Base-by-base conservation (phyloP, 2,329 filamentous ascomycete genomes). In the Trichoderma oligosporum region DNA sequence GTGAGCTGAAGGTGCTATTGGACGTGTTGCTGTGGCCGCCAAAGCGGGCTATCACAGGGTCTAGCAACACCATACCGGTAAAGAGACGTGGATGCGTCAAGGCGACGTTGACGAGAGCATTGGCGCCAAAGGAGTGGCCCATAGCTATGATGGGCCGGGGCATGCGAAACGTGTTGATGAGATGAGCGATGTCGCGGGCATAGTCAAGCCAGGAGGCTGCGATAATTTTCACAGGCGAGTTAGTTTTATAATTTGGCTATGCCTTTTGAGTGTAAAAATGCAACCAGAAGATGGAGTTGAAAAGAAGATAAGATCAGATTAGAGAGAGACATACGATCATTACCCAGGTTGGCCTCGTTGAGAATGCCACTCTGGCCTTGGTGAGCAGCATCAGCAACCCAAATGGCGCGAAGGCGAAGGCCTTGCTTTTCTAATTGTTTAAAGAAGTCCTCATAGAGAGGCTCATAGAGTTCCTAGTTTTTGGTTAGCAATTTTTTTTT, bases 121-220 rank as follows among this genome's bases (percentile, higher is more conserved):
- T 83, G 62, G 82, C 91, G 64, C 93, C 93, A 78, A 96, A 92
- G 64, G 90, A 96, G 74, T 97, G 93, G 14, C 91, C 93, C 25
- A 97, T 73, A 57, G 89, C 92, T 61, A 97, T 74, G 18, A 97
- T 77, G 1, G 93, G 93, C 1, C 88, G 87, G 11, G 89, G 87
- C 81, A 79, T 75, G 39, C 90, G 88, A 73, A 96, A 93, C 54
- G 83, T 79, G 72, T 96, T 97, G 74, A 94, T 81, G 73, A 97
- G 82, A 67, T 93, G 84, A 16, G 94, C 80, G 4, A 96, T 82
- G 71, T 97, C 93, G 45, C 92, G 84, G 44, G 89, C 76, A 70
- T 94, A 86, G 73, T 97, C 93, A 61, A 86, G 80, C 92, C 92
- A 97, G 64, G 83, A 85, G 33, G 91, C 88, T 92, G 62, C 12